Evolutionary conservation across 73 alveolate genomes (phyloP).

Genomic region (Strombidium stylifer): DNA sequence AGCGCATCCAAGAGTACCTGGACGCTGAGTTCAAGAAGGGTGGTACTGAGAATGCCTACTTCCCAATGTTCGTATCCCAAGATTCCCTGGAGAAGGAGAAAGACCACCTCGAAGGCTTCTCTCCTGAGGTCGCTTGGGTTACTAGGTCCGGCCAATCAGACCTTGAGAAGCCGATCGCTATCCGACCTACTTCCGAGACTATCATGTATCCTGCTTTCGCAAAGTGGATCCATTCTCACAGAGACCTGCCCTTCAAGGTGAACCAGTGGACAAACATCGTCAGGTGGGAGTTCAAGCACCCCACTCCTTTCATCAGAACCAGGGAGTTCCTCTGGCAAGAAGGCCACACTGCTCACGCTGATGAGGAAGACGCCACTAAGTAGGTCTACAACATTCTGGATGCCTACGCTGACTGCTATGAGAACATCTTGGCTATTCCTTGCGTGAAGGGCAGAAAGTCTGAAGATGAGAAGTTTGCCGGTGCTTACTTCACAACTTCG

Average conservation of each 20-base stretch:
- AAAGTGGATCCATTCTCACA: conserved; percentile 98
- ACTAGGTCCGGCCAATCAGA: conserved; percentile 96
- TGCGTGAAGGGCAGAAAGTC: conserved; percentile 96
- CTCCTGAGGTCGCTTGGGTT: conserved; percentile 99
- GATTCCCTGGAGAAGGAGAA: conserved; percentile 95
- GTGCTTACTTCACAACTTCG: conserved; percentile 95
- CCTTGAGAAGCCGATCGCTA: conserved; percentile 95
- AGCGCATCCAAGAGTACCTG: conserved; percentile 83
- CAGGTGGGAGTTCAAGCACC: conserved; percentile 99
- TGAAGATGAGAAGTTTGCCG: conserved; percentile 99
- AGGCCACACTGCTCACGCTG: conserved; percentile 99
- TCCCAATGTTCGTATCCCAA: conserved; percentile 98
- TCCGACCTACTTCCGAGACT: conserved; percentile 99
- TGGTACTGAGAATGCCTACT: conserved; percentile 96
- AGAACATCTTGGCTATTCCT: conserved; percentile 97
- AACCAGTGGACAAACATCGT: conserved; percentile 99
- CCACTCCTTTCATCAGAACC: conserved; percentile 99
- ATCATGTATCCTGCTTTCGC: conserved; percentile 99
- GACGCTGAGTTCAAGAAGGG: conserved; percentile 86
- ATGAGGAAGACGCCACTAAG: conserved; percentile 94
- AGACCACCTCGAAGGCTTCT: conserved; percentile 98
- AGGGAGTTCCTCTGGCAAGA: conserved; percentile 99
- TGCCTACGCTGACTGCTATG: conserved; percentile 89
- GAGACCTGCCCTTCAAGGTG: conserved; percentile 97
- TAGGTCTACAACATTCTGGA: conserved; percentile 90